Evolutionary conservation across 2,329 filamentous ascomycete species (phyloP).

Genomic region (Onygena corvina): DNA sequence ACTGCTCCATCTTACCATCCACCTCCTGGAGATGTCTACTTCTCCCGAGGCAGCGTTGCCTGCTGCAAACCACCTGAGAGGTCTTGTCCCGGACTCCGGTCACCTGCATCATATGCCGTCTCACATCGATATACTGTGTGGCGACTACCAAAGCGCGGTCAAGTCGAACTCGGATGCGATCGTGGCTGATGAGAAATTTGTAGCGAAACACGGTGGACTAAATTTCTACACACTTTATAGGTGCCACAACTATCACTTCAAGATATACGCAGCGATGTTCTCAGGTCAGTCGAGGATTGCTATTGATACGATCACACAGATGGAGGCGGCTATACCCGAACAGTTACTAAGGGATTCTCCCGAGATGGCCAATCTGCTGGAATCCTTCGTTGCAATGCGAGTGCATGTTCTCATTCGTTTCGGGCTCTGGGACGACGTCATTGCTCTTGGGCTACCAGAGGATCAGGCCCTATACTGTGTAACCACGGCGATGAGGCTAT

Average conservation of each 20-base stretch:
- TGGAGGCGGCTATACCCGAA: constrained; percentile 53
- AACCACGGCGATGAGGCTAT: constrained; percentile 56
- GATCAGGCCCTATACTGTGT: constrained; percentile 54
- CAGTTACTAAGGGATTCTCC: constrained; percentile 52
- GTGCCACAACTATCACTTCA: constrained; percentile 62
- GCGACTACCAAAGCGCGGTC: constrained; percentile 57
- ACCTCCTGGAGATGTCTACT: constrained; percentile 65
- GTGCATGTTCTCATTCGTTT: constrained; percentile 62
- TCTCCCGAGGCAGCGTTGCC: constrained; percentile 51
- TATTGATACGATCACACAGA: constrained; percentile 45
- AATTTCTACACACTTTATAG: constrained; percentile 72
- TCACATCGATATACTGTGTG: constrained; percentile 61
- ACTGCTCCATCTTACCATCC: constrained; percentile 62
- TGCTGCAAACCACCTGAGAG: constrained; percentile 50
- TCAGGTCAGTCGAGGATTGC: constrained; percentile 53
- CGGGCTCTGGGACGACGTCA: constrained; percentile 56
- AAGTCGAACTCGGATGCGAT: constrained; percentile 56
- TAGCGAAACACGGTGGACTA: constrained; percentile 44
- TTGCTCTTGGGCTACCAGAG: constrained; percentile 43
- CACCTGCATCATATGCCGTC: constrained; percentile 67
- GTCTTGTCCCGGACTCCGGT: constrained; percentile 55
- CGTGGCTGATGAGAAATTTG: constrained; percentile 54
- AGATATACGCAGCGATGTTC: constrained; percentile 68
- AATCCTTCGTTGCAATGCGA: constrained; percentile 56
- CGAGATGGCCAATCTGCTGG: constrained; percentile 69